phyloP scores from a whole-genome alignment of 2,329 filamentous ascomycete species.

The Ambrosiella cleistominuta region DNA sequence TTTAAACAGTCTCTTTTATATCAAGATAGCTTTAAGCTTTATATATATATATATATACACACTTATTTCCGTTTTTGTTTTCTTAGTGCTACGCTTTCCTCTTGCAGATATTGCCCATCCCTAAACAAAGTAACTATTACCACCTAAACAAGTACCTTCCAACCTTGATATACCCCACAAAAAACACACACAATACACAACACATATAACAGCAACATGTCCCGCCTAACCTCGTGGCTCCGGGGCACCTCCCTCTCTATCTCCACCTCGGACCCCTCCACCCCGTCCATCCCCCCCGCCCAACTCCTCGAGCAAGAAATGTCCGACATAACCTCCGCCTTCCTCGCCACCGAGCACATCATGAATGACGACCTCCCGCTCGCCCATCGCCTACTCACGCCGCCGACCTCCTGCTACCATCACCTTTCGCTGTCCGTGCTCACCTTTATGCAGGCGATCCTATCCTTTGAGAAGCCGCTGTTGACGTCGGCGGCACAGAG shows the following conservation, averaged over 20 bases:
- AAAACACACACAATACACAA: background rate
- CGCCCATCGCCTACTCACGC: conserved; percentile 57
- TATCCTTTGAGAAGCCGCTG: conserved; percentile 63
- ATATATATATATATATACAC: too few species aligned
- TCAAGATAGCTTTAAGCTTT: too few species aligned
- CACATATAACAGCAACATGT: conserved; percentile 21
- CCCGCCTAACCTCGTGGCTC: conserved; percentile 34
- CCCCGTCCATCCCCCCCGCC: conserved; percentile 12
- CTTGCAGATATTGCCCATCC: too few species aligned
- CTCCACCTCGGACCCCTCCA: conserved; percentile 18
- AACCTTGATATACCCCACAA: background rate
- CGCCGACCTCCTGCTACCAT: conserved; percentile 66
- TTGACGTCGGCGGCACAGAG: conserved; percentile 68
- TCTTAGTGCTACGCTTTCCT: too few species aligned
- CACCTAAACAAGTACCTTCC: background rate
- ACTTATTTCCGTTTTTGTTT: too few species aligned
- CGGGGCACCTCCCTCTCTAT: conserved; percentile 19
- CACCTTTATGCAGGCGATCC: conserved; percentile 66
- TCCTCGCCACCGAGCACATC: conserved; percentile 51
- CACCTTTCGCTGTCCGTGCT: conserved; percentile 65
- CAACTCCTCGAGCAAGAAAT: conserved; percentile 27
- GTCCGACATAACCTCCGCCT: conserved; percentile 39
- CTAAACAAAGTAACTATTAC: too few species aligned
- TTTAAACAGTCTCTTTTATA: too few species aligned
- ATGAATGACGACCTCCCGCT: conserved; percentile 82